Conservation (phyloP, 495 filamentous ascomycete species). For the Penicillium roqueforti region DNA sequence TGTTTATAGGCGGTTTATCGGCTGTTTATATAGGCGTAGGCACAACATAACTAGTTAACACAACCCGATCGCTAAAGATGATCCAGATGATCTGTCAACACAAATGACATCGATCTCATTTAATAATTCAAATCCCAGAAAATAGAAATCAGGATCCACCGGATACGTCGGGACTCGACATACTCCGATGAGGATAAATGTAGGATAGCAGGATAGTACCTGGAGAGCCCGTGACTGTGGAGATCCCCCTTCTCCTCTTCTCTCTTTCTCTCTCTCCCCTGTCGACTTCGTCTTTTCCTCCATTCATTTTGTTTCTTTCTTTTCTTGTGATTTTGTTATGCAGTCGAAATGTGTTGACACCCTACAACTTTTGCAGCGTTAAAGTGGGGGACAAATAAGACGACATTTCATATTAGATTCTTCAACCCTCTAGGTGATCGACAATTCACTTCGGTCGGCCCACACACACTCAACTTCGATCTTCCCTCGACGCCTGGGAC, state of each 20-base stretch:
- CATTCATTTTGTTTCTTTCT: neutral
- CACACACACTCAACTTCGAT: slow-evolving; percentile 7
- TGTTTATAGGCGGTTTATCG: too few species aligned
- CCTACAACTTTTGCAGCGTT: slow-evolving; percentile 3
- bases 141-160: slow-evolving; percentile 6
- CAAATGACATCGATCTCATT: too few species aligned
- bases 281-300: neutral
- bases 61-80: too few species aligned
- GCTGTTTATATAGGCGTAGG: too few species aligned
- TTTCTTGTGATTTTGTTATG: neutral
- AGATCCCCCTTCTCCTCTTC: slow-evolving; percentile 6
- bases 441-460: slow-evolving; percentile 19
- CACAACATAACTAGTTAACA: too few species aligned
- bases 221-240: neutral
- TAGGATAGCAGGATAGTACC: neutral
- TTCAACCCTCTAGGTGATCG: too few species aligned
- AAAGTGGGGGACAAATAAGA: slow-evolving; percentile 12
- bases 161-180: slow-evolving; percentile 12
- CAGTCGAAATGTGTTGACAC: slow-evolving; percentile 16
- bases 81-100: too few species aligned
- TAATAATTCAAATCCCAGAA: neutral
- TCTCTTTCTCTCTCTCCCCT: neutral
- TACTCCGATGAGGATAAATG: slow-evolving; percentile 6
- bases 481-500: neutral
- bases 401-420: too few species aligned